Conservation (phyloP, 192 early-diverging fungal genomes). For the Mortierella alpina region DNA sequence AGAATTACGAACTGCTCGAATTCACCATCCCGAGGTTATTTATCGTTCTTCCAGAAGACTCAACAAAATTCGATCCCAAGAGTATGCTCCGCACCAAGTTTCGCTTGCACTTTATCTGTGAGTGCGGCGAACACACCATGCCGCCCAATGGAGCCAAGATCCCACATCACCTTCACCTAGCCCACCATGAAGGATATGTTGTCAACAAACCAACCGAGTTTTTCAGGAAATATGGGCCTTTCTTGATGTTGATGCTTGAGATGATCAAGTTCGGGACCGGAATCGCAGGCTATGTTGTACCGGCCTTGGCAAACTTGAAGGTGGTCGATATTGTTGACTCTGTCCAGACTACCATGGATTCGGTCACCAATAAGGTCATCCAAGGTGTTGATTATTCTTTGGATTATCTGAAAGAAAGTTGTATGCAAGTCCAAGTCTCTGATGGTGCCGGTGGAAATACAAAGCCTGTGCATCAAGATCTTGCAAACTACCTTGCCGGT, state of each 20-base stretch:
- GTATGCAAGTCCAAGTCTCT: neutral
- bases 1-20: slow-evolving; percentile 11
- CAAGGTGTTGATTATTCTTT: slow-evolving; percentile 3
- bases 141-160: neutral
- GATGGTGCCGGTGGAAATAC: neutral
- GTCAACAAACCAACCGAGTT: slow-evolving; percentile 15
- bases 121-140: slow-evolving; percentile 21
- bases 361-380: neutral
- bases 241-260: slow-evolving; percentile 15
- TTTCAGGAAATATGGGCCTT: slow-evolving; percentile 19
- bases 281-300: slow-evolving; percentile 1
- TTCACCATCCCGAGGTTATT: slow-evolving; percentile 18
- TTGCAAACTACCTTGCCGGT: neutral
- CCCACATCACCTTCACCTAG: slow-evolving; percentile 9
- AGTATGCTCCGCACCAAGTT: slow-evolving; percentile 10
- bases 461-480: slow-evolving; percentile 1
- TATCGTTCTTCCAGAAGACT: slow-evolving; percentile 12
- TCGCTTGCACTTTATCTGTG: slow-evolving; percentile 21
- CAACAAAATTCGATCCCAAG: neutral
- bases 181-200: slow-evolving; percentile 23
- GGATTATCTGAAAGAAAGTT: neutral
- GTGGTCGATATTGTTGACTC: neutral
- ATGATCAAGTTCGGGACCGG: slow-evolving; percentile 12
- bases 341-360: neutral
- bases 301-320: neutral